Conservation (phyloP, 176 grass and related monocot genomes). For the Aegilops tauschii region DNA sequence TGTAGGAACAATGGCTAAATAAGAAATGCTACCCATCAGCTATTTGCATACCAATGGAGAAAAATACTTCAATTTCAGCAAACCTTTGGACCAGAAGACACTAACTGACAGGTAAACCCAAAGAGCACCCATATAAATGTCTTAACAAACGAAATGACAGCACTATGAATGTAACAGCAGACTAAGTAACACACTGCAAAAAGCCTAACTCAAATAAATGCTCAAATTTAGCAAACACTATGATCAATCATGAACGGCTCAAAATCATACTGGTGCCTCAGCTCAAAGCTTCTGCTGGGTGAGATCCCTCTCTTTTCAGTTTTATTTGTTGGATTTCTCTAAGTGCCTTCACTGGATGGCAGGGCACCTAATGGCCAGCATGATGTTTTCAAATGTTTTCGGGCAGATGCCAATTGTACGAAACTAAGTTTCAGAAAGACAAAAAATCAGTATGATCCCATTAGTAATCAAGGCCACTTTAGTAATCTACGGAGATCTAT, state of each 20-base stretch:
- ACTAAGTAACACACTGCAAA: constrained; percentile 30
- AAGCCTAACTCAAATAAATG: constrained; percentile 12
- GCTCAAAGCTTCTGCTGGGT: background rate
- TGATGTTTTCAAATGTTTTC: too few species aligned
- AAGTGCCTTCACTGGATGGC: too few species aligned
- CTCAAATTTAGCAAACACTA: constrained; percentile 39
- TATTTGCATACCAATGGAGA: background rate
- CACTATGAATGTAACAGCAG: constrained; percentile 34
- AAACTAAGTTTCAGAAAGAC: too few species aligned
- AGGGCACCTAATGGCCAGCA: too few species aligned
- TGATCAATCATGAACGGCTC: constrained; percentile 4
- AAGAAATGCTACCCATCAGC: background rate
- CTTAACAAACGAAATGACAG: background rate
- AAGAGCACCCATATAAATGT: constrained; percentile 7
- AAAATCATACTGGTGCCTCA: background rate
- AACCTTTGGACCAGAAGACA: background rate
- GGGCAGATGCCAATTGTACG: too few species aligned
- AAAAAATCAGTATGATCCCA: too few species aligned
- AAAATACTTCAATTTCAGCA: background rate
- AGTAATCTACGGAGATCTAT: too few species aligned
- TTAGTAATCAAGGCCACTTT: too few species aligned
- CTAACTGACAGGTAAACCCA: background rate
- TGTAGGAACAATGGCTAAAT: background rate
- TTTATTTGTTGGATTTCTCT: too few species aligned
- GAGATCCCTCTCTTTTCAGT: too few species aligned